Evolutionary conservation across 768 basidiomycete genomes (phyloP).

Genomic region (Amanita thiersii): DNA sequence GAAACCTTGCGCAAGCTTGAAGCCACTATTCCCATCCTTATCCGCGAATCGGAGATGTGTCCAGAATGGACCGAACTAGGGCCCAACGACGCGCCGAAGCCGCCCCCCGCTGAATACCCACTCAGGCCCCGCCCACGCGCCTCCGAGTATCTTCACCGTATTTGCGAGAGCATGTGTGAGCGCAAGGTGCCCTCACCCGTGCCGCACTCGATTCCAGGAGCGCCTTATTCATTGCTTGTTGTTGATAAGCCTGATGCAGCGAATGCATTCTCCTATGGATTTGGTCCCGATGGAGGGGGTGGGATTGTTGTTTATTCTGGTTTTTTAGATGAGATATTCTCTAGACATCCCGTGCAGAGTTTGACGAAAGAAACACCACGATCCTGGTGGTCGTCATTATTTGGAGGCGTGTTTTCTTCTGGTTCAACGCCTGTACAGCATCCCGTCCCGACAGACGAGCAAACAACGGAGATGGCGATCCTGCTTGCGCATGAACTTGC

Average conservation of each 20-base stretch:
- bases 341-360: slow-evolving; percentile 28
- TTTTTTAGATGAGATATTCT: slow-evolving; percentile 80
- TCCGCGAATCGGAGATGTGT: slow-evolving; percentile 46
- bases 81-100: slow-evolving; percentile 49
- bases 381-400: slow-evolving; percentile 40
- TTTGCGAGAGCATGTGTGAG: slow-evolving; percentile 42
- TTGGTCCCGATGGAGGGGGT: slow-evolving; percentile 84
- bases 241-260: slow-evolving; percentile 75
- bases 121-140: slow-evolving; percentile 79
- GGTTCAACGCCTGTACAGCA: slow-evolving; percentile 24
- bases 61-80: slow-evolving; percentile 48
- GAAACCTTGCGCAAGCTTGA: slow-evolving; percentile 76
- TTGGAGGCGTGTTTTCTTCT: slow-evolving; percentile 35
- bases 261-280: slow-evolving; percentile 96
- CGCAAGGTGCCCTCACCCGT: slow-evolving; percentile 27
- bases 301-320: slow-evolving; percentile 95
- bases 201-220: slow-evolving; percentile 61
- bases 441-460: slow-evolving; percentile 63
- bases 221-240: slow-evolving; percentile 87
- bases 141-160: slow-evolving; percentile 56
- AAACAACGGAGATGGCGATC: slow-evolving; percentile 83
- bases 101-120: slow-evolving; percentile 78
- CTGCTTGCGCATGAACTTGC: slow-evolving; percentile 91
- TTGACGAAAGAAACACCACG: slow-evolving; percentile 15
- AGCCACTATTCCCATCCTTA: slow-evolving; percentile 58